Conservation (phyloP, 352 stramenopile genomes). For the Globisporangium rhizosaccharum region DNA sequence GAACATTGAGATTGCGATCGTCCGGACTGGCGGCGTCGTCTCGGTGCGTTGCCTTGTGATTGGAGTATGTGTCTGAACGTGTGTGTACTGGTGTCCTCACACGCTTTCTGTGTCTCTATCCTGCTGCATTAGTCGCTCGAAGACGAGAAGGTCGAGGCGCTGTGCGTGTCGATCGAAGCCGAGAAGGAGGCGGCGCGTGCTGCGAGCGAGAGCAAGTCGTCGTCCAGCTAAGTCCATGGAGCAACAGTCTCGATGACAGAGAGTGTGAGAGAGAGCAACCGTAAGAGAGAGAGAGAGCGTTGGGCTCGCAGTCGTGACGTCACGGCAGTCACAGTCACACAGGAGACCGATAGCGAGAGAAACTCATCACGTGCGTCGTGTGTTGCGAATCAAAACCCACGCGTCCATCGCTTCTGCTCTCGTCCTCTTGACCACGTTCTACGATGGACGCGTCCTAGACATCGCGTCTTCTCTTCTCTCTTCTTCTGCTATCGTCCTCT, state of each 20-base stretch:
- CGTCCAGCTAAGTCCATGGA: constrained; percentile 14
- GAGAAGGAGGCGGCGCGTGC: constrained; percentile 80
- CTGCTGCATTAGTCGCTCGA: constrained; percentile 36
- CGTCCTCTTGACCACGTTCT: neutral
- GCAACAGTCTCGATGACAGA: neutral
- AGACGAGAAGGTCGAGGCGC: constrained; percentile 75
- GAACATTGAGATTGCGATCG: constrained; percentile 98
- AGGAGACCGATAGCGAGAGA: neutral
- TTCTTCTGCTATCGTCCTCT: neutral
- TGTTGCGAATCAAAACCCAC: neutral
- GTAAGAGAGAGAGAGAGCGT: neutral
- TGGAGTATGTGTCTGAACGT: neutral
- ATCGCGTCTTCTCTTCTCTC: too few species aligned
- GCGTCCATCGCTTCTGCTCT: neutral
- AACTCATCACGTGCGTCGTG: neutral
- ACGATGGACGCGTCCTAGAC: neutral
- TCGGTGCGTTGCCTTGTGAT: constrained; percentile 35
- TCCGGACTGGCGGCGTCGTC: constrained; percentile 70
- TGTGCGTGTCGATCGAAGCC: constrained; percentile 76
- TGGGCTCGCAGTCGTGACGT: neutral
- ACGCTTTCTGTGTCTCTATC: constrained; percentile 4
- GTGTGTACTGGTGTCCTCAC: neutral
- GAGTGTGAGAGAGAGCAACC: neutral
- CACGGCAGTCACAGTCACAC: neutral
- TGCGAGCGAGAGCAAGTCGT: constrained; percentile 74